phyloP scores from a whole-genome alignment of 768 basidiomycete species.

The Suillus subluteus region DNA sequence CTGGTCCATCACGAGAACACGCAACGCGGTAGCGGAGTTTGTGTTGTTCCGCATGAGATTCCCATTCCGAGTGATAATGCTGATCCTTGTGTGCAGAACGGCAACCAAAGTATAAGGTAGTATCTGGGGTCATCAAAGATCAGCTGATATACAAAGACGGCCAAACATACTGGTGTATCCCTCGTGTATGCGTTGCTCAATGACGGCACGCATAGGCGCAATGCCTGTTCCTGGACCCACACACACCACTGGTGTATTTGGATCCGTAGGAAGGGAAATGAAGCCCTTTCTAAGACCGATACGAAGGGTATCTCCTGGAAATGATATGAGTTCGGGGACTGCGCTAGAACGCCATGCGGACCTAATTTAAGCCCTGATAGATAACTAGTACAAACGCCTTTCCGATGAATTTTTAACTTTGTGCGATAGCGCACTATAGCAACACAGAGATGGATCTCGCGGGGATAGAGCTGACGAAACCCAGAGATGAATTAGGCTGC shows the following conservation, averaged over 20 bases:
- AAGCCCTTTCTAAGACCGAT: conserved; percentile 69
- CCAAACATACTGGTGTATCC: conserved; percentile 54
- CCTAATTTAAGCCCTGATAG: conserved; percentile 65
- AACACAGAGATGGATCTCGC: conserved; percentile 81
- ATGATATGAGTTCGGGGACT: neutral
- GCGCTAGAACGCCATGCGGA: conserved; percentile 31
- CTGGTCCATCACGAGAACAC: conserved; percentile 80
- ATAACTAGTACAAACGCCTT: conserved; percentile 85
- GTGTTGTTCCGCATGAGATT: conserved; percentile 39
- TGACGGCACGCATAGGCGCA: conserved; percentile 87
- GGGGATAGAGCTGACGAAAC: conserved; percentile 52
- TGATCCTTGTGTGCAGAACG: conserved; percentile 76
- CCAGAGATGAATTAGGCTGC: neutral
- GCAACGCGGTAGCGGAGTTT: conserved; percentile 69
- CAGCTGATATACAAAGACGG: neutral
- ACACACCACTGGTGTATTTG: conserved; percentile 73
- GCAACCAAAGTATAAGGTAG: conserved; percentile 91
- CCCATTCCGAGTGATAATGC: conserved; percentile 80
- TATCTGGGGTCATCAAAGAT: conserved; percentile 47
- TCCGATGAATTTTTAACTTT: conserved; percentile 74
- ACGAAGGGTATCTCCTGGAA: conserved; percentile 59
- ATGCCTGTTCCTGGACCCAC: conserved; percentile 95
- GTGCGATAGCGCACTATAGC: conserved; percentile 93
- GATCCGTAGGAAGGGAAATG: conserved; percentile 56
- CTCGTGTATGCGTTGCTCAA: conserved; percentile 70